Base-by-base conservation (phyloP, 2,329 filamentous ascomycete species). In the Fulvia fulva region DNA sequence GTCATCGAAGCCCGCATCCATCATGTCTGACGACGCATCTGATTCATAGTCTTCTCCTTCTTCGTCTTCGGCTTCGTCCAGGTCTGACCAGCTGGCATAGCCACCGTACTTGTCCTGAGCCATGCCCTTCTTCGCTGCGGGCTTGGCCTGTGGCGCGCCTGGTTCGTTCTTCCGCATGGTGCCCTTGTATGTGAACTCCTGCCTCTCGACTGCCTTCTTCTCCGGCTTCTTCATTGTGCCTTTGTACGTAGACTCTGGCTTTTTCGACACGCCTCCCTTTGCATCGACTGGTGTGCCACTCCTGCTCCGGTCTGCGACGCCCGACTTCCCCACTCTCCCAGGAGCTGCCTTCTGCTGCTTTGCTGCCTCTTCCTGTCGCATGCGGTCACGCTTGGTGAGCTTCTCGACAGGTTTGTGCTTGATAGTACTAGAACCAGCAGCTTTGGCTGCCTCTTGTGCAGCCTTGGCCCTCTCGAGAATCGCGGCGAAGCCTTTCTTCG, bases 11-110 rank as follows among this genome's bases (percentile, higher is more conserved):
- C 88, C 88, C 3, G 87, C 77, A 60, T 91, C 87, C 53, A 92
- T 84, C 64, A 91, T 88, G 59, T 86, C 86, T 19, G 62, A 62
- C 8, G 62, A 64, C 37, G 87, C 71, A 32, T 87, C 88, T 1
- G 87, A 89, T 71, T 91, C 88, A 87, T 91, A 91, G 66, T 90
- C 89, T 5, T 87, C 88, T 5, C 71, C 84, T 0, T 84, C 86
- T 45, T 87, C 80, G 6, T 76, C 74, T 2, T 77, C 78, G 25
- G 79, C 77, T 26, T 73, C 63, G 59, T 70, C 66, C 62, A 72
- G 62, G 67, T 69, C 73, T 50, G 67, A 75, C 72, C 67, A 76
- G 59, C 62, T 69, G 32, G 65, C 76, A 63, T 76, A 79, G 41
- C 74, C 63, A 43, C 73, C 73, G 56, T 75, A 71, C 53, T 67